These are phyloP conservation scores for Borovskyia barvae DNA, from an alignment of 208 protist genomes.

Conservation along the genomic window DNA sequence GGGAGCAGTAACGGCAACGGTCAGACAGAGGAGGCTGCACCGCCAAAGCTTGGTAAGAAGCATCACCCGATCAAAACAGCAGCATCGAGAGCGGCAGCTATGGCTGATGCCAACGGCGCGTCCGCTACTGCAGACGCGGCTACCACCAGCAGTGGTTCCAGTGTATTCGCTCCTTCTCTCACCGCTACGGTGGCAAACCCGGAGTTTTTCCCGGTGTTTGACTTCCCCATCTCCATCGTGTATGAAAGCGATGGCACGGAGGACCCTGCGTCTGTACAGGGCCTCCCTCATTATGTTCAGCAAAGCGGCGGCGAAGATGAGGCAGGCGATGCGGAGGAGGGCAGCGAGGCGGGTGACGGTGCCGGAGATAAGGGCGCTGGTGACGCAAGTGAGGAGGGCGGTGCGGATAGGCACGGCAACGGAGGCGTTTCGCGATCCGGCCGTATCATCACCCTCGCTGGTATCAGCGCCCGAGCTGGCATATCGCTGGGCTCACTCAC, in stretches of 20 bases:
- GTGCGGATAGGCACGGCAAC: constrained; percentile 24
- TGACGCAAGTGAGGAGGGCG: constrained; percentile 24
- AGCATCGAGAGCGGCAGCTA: constrained; percentile 12
- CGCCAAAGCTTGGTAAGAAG: background rate
- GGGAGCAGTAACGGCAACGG: constrained; percentile 5
- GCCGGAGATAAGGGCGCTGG: constrained; percentile 5
- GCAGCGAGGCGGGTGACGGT: background rate
- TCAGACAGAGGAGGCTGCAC: background rate
- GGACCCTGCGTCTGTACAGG: background rate
- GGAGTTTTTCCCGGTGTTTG: constrained; percentile 43
- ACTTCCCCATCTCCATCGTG: constrained; percentile 15
- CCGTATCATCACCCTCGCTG: constrained; percentile 40
- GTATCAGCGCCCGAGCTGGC: constrained; percentile 60
- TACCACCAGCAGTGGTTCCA: constrained; percentile 42
- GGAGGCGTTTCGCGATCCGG: constrained; percentile 19
- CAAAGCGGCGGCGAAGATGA: constrained; percentile 3
- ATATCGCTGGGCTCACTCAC: constrained; percentile 55
- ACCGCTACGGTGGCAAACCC: constrained; percentile 50
- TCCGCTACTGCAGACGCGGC: background rate
- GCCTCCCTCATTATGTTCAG: constrained; percentile 21
- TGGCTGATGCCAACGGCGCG: background rate
- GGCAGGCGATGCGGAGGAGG: constrained; percentile 11
- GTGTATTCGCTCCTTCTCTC: constrained; percentile 34
- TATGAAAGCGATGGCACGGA: constrained; percentile 1
- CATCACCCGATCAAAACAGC: constrained; percentile 13